Percentiles rank a stretch among this genome's conserved stretches.
Conservation (phyloP, 2,329 filamentous ascomycete genomes). For the Aspergillus sclerotialis region DNA sequence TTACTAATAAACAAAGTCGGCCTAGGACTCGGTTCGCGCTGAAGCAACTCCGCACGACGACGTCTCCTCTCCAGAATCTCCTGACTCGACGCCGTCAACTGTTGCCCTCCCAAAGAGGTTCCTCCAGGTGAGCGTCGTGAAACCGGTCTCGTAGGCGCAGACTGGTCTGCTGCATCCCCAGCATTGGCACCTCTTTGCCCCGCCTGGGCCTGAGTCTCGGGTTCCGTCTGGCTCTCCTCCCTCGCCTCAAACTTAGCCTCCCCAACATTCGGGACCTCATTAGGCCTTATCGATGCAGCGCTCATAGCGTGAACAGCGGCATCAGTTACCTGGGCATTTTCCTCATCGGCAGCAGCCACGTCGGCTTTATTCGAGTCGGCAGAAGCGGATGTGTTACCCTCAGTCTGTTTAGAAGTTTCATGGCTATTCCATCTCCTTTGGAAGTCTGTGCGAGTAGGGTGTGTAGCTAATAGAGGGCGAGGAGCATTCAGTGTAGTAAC, state of each 20-base stretch:
- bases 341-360: no score
- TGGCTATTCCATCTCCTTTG: conserved; percentile 30
- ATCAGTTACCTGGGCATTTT: not conserved
- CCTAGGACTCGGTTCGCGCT: conserved; percentile 16
- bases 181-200: not conserved
- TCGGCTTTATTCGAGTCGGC: not conserved
- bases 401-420: conserved; percentile 1
- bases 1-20: conserved; percentile 60
- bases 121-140: no score
- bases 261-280: no score
- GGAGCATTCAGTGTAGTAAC: conserved; percentile 27
- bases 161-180: no score
- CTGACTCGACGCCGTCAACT: no score
- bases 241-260: not conserved
- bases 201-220: not conserved
- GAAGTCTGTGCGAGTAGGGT: conserved; percentile 31
- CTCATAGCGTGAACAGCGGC: no score
- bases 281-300: no score
- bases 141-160: no score
- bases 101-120: no score
- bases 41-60: no score
- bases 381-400: not conserved
- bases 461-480: conserved; percentile 27
- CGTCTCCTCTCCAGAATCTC: no score
- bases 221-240: not conserved